Evolutionary conservation across 192 early-diverging fungal genomes (phyloP).

Genomic region (Coemansia sp.): DNA sequence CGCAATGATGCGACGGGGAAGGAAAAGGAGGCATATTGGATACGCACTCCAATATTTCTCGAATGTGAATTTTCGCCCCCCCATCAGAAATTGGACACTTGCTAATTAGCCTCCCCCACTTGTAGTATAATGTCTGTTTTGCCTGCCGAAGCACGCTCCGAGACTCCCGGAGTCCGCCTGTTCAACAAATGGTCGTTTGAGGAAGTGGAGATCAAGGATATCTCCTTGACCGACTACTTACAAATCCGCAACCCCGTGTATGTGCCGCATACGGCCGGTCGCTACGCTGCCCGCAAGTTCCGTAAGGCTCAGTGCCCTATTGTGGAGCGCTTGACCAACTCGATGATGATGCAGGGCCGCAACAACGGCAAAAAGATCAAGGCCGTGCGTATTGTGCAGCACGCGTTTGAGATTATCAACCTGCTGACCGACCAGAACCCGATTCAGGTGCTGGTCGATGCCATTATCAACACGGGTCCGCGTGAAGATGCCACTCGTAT

Average conservation of each 20-base stretch:
- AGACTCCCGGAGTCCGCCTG: conserved; percentile 53
- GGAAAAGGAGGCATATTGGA: no score
- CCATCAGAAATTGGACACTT: no score
- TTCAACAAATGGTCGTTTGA: conserved; percentile 92
- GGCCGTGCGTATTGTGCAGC: conserved; percentile 98
- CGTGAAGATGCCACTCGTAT: conserved; percentile 99
- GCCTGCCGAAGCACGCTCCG: conserved; percentile 54
- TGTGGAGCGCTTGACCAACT: conserved; percentile 97
- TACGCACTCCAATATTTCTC: no score
- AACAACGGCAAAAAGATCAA: conserved; percentile 99
- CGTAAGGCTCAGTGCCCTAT: conserved; percentile 99
- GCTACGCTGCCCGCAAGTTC: conserved; percentile 96
- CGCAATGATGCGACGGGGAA: no score
- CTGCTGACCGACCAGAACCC: conserved; percentile 98
- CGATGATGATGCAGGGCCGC: conserved; percentile 99
- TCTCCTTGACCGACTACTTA: conserved; percentile 87
- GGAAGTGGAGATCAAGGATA: conserved; percentile 86
- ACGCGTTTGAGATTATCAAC: conserved; percentile 99
- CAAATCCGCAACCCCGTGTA: conserved; percentile 90
- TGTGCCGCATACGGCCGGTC: conserved; percentile 97
- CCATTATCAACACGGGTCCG: conserved; percentile 98
- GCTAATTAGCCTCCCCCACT: no score
- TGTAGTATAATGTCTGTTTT: conserved; percentile 16
- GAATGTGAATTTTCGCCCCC: no score
- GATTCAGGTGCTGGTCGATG: conserved; percentile 96